Evolutionary conservation across 1,139 yeast genomes (phyloP).

Genomic region (Yamadazyma pseudoaaseri): DNA sequence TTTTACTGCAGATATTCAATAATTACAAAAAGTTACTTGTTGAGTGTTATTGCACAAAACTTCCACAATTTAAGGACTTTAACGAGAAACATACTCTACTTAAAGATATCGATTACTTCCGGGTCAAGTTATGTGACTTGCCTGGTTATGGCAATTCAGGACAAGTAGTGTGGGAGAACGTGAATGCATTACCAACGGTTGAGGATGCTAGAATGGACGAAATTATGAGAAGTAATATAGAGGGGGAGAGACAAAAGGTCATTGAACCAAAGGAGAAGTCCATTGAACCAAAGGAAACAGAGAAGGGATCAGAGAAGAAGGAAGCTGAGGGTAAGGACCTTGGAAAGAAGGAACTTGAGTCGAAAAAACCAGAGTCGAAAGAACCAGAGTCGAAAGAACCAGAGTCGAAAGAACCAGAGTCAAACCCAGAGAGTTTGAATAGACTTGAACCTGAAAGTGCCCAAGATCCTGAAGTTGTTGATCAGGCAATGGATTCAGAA

Average conservation of each 20-base stretch:
- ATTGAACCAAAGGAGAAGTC: background rate
- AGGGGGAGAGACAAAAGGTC: conserved; percentile 11
- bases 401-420: too few species aligned
- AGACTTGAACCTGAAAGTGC: too few species aligned
- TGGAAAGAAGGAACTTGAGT: too few species aligned
- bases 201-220: conserved; percentile 51
- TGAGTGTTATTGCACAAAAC: conserved; percentile 51
- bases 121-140: conserved; percentile 56
- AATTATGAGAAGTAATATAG: conserved; percentile 42
- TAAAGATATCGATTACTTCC: conserved; percentile 64
- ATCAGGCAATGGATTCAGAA: too few species aligned
- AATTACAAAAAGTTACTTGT: conserved; percentile 57
- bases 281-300: conserved; percentile 1
- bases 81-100: conserved; percentile 54
- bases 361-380: background rate
- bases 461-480: too few species aligned
- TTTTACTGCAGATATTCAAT: conserved; percentile 58
- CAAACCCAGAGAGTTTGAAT: too few species aligned
- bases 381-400: background rate
- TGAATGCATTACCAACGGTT: conserved; percentile 52
- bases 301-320: conserved; percentile 1
- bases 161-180: conserved; percentile 64
- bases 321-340: background rate
- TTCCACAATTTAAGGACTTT: conserved; percentile 53
- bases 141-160: conserved; percentile 70